Evolutionary conservation across 2,329 filamentous ascomycete genomes (phyloP), one percentile per base, ranked within the genome.

Genomic region (Fusarium newnesense): DNA sequence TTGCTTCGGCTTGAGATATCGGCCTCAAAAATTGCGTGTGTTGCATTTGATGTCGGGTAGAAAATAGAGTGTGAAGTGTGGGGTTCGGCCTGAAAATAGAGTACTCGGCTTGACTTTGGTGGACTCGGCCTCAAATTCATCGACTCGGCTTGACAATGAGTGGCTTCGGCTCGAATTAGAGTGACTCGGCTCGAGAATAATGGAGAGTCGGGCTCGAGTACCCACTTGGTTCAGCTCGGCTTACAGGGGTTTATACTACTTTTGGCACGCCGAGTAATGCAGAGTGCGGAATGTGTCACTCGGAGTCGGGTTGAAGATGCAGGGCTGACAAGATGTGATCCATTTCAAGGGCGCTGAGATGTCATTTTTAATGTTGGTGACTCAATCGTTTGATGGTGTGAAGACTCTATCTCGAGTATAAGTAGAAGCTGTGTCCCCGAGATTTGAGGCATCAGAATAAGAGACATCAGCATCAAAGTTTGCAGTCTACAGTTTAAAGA

Each of bases 251-350:
- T 42, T 21, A 47, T 32, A 34, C 30, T 40, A 18, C 42, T 53
- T 66, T 50, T 40, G 67, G 59, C 52, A 46, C 49, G 46, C 64
- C 64, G 58, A 74, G 36, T 44, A 37, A 44, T 26, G 15, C 32
- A 42, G 56, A 42, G 34, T n/a, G 65, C 50, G 59, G 36, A 53
- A 71, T 76, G 68, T 56, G 75, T 76, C 75, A 76, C 62, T 49
- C 67, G 59, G 67, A 37, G 52, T 56, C 73, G 73, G 37, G 18
- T 56, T 61, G 26, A 61, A 53, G 39, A 66, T 66, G 65, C 70
- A 69, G 64, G 63, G 72, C 74, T 77, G 69, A 77, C 69, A 64
- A 47, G 49, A 26, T 43, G 44, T 52, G 60, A 53, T 63, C 68
- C 73, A 64, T 66, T 13, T 10, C 42, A 69, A 72, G 70, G 72